Conservation (phyloP, 768 basidiomycete species). For the Steccherinum ochraceum region DNA sequence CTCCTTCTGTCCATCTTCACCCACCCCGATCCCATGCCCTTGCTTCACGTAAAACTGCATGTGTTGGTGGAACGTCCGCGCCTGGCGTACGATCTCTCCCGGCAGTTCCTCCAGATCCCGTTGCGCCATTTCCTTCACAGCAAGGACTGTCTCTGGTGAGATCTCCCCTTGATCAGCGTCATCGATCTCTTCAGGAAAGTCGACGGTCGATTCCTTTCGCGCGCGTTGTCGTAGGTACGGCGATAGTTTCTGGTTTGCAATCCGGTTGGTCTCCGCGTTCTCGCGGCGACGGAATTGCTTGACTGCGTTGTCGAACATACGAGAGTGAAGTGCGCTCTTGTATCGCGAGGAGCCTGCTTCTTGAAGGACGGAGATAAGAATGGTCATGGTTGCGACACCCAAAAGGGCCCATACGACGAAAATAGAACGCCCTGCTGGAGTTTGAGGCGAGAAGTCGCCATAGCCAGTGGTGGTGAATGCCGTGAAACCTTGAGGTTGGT, state of each 20-base stretch:
- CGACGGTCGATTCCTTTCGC: not conserved
- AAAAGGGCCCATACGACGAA: constrained; percentile 77
- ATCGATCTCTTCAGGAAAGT: not conserved
- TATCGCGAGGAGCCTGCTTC: constrained; percentile 66
- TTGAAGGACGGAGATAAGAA: constrained; percentile 63
- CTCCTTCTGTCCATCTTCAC: not conserved
- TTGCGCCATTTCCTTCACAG: constrained; percentile 16
- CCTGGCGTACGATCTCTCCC: constrained; percentile 28
- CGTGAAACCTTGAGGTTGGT: constrained; percentile 65
- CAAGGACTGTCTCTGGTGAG: constrained; percentile 2
- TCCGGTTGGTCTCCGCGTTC: constrained; percentile 14
- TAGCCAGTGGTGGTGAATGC: constrained; percentile 74
- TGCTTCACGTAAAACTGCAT: constrained; percentile 28
- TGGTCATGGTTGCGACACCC: constrained; percentile 72
- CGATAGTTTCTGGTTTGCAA: not conserved
- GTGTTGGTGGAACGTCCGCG: constrained; percentile 34
- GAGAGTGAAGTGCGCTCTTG: constrained; percentile 45
- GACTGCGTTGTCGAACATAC: constrained; percentile 39
- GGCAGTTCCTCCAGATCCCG: constrained; percentile 33
- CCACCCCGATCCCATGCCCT: constrained; percentile 5
- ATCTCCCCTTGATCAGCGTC: not conserved
- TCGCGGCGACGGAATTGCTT: constrained; percentile 32
- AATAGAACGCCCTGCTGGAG: constrained; percentile 66
- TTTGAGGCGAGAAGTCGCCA: constrained; percentile 57
- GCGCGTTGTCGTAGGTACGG: not conserved